Percentiles rank a stretch among this genome's conserved stretches.
phyloP scores from a whole-genome alignment of 2,329 filamentous ascomycete genomes.

The Reticulascus tulasneorum region DNA sequence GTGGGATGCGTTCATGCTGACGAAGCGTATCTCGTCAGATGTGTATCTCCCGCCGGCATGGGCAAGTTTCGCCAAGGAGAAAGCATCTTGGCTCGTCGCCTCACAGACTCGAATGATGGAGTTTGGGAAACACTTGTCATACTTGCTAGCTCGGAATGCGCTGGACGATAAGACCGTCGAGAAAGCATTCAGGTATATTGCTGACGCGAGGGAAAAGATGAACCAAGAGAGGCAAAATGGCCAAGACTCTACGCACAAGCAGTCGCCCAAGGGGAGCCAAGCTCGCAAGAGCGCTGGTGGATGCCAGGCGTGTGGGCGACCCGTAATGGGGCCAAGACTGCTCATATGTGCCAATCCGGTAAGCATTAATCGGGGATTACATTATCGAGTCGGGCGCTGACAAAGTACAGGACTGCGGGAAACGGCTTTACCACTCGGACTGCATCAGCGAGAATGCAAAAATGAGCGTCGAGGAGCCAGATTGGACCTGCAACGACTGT shows the following conservation, averaged over 20 bases:
- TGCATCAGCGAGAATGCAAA: constrained; percentile 32
- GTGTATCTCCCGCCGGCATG: constrained; percentile 50
- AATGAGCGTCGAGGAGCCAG: constrained; percentile 29
- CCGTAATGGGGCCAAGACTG: constrained; percentile 42
- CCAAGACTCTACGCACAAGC: constrained; percentile 13
- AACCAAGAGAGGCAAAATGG: constrained; percentile 5
- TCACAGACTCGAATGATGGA: constrained; percentile 45
- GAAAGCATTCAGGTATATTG: constrained; percentile 38
- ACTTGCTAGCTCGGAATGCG: constrained; percentile 45
- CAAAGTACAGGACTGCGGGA: constrained; percentile 34
- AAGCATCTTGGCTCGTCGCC: constrained; percentile 48
- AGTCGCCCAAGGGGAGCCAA: constrained; percentile 28
- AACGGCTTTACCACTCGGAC: constrained; percentile 43
- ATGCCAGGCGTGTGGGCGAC: constrained; percentile 43
- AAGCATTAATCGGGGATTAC: constrained; percentile 16
- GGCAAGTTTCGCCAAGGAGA: constrained; percentile 46
- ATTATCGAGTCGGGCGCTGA: constrained; percentile 10
- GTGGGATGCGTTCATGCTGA: constrained; percentile 54
- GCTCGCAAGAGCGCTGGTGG: constrained; percentile 40
- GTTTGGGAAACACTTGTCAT: constrained; percentile 50
- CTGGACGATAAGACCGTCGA: constrained; percentile 40
- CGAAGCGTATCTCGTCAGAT: constrained; percentile 46
- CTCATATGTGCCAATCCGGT: constrained; percentile 50
- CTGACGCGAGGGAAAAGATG: constrained; percentile 33
- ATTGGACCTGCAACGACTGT: constrained; percentile 13